Evolutionary conservation across 108 stramenopile species (phyloP).

Genomic region (Schizochytrium sp.): DNA sequence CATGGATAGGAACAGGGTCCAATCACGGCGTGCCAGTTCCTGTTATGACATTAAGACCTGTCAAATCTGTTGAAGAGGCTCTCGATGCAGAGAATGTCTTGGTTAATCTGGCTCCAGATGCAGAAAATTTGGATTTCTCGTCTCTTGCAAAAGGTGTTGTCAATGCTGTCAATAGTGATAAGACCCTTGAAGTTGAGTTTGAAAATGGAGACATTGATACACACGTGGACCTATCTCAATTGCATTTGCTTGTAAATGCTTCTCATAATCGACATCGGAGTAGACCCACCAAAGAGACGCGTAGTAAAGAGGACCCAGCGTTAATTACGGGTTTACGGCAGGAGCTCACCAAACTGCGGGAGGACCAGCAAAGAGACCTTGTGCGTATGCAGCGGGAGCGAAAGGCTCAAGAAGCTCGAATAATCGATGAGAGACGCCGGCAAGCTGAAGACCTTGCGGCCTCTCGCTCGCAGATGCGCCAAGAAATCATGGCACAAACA

Average conservation of each 20-base stretch:
- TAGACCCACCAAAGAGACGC: neutral
- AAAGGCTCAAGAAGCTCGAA: slow-evolving; percentile 34
- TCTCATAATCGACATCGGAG: neutral
- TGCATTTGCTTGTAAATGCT: neutral
- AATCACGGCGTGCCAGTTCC: neutral
- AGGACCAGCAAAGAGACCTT: slow-evolving; percentile 33
- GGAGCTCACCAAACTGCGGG: neutral
- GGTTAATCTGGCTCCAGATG: neutral
- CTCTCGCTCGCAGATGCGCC: slow-evolving; percentile 1
- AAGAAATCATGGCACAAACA: neutral
- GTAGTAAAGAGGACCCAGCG: neutral
- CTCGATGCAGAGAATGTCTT: neutral
- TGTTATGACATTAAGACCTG: neutral
- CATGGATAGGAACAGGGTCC: neutral
- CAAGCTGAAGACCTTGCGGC: neutral
- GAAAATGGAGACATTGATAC: neutral
- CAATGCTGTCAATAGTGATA: neutral
- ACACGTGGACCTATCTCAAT: neutral
- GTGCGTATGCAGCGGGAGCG: slow-evolving; percentile 31
- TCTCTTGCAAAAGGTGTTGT: neutral
- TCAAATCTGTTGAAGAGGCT: neutral
- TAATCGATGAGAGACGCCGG: neutral
- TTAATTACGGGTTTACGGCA: neutral
- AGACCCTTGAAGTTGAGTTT: neutral
- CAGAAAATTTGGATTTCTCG: neutral